Conservation (phyloP, 23 red algal genomes). For the Gracilaria gracilis region DNA sequence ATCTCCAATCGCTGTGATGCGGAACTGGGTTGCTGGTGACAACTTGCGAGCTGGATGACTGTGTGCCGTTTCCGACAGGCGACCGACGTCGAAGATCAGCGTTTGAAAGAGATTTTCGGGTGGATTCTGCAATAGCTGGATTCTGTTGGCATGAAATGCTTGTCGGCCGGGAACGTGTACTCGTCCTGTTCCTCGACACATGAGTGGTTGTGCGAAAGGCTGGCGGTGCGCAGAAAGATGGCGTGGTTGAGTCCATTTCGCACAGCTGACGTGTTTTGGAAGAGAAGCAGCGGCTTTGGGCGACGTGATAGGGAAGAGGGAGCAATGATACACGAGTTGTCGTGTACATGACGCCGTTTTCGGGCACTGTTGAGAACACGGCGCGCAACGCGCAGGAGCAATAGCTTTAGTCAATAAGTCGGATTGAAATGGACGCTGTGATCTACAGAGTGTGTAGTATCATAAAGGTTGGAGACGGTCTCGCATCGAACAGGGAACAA, state of each 20-base stretch:
- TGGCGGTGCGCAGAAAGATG: background rate
- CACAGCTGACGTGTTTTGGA: background rate
- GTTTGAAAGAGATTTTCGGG: background rate
- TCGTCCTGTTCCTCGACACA: background rate
- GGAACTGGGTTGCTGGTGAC: conserved; percentile 37
- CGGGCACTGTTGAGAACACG: background rate
- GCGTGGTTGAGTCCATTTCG: background rate
- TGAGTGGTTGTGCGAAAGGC: background rate
- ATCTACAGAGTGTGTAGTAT: background rate
- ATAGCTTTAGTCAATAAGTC: too few relatives aligned
- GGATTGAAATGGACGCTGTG: background rate
- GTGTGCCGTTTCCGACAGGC: background rate
- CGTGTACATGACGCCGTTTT: background rate
- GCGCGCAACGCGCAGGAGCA: background rate
- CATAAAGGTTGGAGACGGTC: too few relatives aligned
- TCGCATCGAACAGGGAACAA: background rate
- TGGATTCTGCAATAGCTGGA: background rate
- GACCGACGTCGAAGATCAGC: background rate
- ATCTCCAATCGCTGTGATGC: conserved; percentile 38
- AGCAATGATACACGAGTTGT: background rate
- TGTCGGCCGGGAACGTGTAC: background rate
- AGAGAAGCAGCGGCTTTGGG: background rate
- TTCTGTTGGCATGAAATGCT: background rate
- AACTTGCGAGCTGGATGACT: background rate
- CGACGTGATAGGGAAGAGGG: background rate